Percentiles rank a stretch among this genome's conserved stretches.
Evolutionary conservation across 1,284 basidiomycete species (phyloP).

Genomic region (Trichosporon sp.): DNA sequence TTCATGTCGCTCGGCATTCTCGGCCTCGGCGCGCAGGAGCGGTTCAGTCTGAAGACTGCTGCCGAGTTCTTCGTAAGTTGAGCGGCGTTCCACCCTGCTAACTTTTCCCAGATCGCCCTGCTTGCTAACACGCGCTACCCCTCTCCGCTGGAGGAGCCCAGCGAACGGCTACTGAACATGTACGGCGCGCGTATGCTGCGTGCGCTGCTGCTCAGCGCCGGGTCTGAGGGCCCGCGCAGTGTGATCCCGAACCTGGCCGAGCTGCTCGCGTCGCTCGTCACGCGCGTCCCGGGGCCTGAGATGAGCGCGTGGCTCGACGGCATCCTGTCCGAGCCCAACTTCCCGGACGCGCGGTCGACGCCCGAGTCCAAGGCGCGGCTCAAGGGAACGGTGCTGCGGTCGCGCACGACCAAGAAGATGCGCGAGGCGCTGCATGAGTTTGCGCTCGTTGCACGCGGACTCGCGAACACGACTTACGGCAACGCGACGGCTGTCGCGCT

Average conservation of each 20-base stretch:
- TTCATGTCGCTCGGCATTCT: conserved; percentile 67
- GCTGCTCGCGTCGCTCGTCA: conserved; percentile 62
- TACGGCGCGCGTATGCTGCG: conserved; percentile 64
- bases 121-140: conserved; percentile 48
- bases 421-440: conserved; percentile 51
- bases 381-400: conserved; percentile 61
- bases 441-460: conserved; percentile 46
- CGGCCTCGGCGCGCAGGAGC: conserved; percentile 70
- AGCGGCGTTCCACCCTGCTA: not conserved
- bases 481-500: conserved; percentile 41
- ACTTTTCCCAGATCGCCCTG: conserved; percentile 35
- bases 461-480: conserved; percentile 49
- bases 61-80: conserved; percentile 72
- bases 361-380: conserved; percentile 70
- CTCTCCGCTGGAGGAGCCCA: conserved; percentile 38
- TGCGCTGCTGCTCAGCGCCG: conserved; percentile 69
- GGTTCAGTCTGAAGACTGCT: conserved; percentile 77
- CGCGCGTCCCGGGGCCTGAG: conserved; percentile 55
- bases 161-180: conserved; percentile 56
- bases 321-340: conserved; percentile 57
- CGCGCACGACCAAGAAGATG: conserved; percentile 47
- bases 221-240: conserved; percentile 72
- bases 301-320: conserved; percentile 66
- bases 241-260: conserved; percentile 79
- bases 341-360: conserved; percentile 47